Conservation (phyloP, 2,329 filamentous ascomycete genomes). For the Passalora sequoiae region DNA sequence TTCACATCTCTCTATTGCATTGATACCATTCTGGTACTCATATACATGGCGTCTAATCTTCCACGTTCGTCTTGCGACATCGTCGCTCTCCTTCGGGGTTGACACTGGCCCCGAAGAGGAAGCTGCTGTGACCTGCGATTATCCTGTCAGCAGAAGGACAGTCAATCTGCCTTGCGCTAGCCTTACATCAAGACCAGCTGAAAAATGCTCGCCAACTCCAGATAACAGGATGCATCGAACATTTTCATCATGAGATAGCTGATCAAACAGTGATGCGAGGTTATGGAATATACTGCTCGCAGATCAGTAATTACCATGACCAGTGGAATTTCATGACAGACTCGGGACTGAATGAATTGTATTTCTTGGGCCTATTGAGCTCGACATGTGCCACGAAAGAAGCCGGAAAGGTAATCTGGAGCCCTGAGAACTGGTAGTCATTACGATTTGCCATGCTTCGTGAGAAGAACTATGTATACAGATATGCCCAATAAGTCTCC, state of each 20-base stretch:
- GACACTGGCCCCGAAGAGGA: constrained; percentile 11
- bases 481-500: too few species aligned
- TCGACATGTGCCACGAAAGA: constrained; percentile 79
- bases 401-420: constrained; percentile 60
- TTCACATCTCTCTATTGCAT: constrained; percentile 72
- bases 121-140: constrained; percentile 41
- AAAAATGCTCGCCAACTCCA: constrained; percentile 78
- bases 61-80: constrained; percentile 19
- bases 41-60: constrained; percentile 60
- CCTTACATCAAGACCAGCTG: constrained; percentile 66
- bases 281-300: constrained; percentile 76
- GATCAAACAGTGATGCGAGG: constrained; percentile 63
- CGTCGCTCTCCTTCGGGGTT: constrained; percentile 7
- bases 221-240: constrained; percentile 74
- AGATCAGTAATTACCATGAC: background rate
- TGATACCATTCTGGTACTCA: constrained; percentile 74
- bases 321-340: background rate
- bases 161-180: background rate
- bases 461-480: too few species aligned
- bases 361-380: constrained; percentile 77
- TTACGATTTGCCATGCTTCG: constrained; percentile 6
- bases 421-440: constrained; percentile 2
- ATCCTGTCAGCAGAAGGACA: background rate
- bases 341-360: constrained; percentile 69
- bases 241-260: constrained; percentile 64